phyloP scores from a whole-genome alignment of 768 basidiomycete genomes.

The Boletus insuetus region DNA sequence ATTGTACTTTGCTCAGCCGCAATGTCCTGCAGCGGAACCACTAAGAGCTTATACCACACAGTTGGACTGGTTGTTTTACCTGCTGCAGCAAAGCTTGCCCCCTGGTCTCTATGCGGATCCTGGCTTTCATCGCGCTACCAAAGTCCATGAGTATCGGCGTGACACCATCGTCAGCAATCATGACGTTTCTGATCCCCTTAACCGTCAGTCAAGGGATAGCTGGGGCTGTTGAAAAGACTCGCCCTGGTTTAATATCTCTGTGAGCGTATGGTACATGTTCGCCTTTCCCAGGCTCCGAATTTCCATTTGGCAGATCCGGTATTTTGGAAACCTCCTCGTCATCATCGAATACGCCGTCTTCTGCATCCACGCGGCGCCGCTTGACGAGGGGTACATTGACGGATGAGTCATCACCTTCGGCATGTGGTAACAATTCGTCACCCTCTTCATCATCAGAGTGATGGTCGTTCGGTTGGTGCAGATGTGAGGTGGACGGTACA shows the following conservation, averaged over 20 bases:
- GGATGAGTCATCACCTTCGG: slow-evolving; percentile 58
- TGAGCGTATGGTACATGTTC: slow-evolving; percentile 91
- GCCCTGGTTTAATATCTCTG: slow-evolving; percentile 96
- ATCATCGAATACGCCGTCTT: slow-evolving; percentile 72
- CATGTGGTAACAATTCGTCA: slow-evolving; percentile 70
- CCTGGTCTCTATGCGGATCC: slow-evolving; percentile 77
- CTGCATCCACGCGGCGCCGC: slow-evolving; percentile 47
- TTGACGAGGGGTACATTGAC: slow-evolving; percentile 61
- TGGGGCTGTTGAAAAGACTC: slow-evolving; percentile 27
- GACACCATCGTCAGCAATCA: slow-evolving; percentile 88
- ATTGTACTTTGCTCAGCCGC: slow-evolving; percentile 98
- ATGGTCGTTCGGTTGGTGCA: slow-evolving; percentile 20
- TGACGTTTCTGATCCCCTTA: slow-evolving; percentile 69
- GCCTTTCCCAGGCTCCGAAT: slow-evolving; percentile 35
- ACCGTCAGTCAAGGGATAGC: slow-evolving; percentile 3
- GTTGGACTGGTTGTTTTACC: slow-evolving; percentile 37
- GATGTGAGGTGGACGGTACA: slow-evolving; percentile 22
- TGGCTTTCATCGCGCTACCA: slow-evolving; percentile 85
- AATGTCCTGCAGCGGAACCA: slow-evolving; percentile 60
- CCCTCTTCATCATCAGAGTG: slow-evolving; percentile 57
- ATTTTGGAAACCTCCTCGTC: slow-evolving; percentile 53
- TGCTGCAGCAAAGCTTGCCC: slow-evolving; percentile 89
- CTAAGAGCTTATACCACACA: slow-evolving; percentile 1
- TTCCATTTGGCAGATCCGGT: slow-evolving; percentile 39
- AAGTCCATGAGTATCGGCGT: slow-evolving; percentile 97